These are phyloP conservation scores for Athelia psychrophila DNA, from an alignment of 1,284 basidiomycete genomes.

Conservation along the genomic window DNA sequence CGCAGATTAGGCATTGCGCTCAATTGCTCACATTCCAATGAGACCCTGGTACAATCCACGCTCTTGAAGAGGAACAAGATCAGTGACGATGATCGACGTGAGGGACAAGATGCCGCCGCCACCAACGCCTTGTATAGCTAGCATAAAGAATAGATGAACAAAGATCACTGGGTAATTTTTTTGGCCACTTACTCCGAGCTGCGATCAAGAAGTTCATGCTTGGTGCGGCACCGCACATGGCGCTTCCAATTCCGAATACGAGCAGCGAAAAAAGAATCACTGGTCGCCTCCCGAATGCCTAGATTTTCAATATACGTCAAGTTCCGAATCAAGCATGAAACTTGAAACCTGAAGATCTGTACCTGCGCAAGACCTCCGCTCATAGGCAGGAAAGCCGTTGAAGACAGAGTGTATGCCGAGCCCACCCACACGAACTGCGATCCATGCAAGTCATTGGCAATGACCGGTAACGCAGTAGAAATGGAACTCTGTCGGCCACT, in stretches of 20 bases:
- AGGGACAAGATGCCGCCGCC: constrained; percentile 43
- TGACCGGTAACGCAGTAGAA: constrained; percentile 29
- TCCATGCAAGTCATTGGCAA: constrained; percentile 27
- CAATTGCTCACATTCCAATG: constrained; percentile 17
- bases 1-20: no score
- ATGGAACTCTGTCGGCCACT: constrained; percentile 19
- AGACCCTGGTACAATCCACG: constrained; percentile 34
- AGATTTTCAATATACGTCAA: constrained; percentile 1
- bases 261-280: constrained; percentile 33
- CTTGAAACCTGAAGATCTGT: constrained; percentile 8
- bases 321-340: not conserved
- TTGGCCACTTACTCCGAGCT: constrained; percentile 29
- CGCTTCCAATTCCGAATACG: constrained; percentile 41
- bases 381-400: constrained; percentile 33
- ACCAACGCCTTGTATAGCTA: constrained; percentile 44
- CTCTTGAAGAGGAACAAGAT: constrained; percentile 41
- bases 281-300: constrained; percentile 37
- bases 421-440: constrained; percentile 34
- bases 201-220: constrained; percentile 39
- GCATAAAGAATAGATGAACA: not conserved
- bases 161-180: not conserved
- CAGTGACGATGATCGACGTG: constrained; percentile 39
- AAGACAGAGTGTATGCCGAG: constrained; percentile 30
- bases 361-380: constrained; percentile 29
- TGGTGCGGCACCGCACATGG: constrained; percentile 39